Base-by-base conservation (phyloP, 1,284 basidiomycete genomes). In the Sanghuangporus baumii region DNA sequence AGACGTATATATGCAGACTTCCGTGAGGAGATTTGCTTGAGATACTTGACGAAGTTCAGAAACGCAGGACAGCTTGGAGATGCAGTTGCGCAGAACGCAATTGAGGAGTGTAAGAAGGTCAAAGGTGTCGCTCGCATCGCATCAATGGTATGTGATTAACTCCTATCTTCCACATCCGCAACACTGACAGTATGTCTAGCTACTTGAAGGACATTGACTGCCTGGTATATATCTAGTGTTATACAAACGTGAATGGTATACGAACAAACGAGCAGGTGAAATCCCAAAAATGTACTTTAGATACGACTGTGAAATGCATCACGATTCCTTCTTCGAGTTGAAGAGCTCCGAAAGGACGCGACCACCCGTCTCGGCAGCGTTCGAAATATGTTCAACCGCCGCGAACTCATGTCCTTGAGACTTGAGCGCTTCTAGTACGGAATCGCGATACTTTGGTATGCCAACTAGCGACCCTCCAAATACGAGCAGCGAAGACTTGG, bases 1-100 rank as follows among this genome's bases (percentile, higher is more conserved):
- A 81, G 87, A 65, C 90, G 87, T 69, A 74, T 93, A 37, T 92
- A 91, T 67, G 74, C 83, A 6, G 88, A 93, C 56, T 91, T 90
- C 73, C 86, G 82, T 68, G 87, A 90, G 71, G 89, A 91, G 69
- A 72, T 79, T 0, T 91, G 89, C 69, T 73, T 91, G 55, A 78
- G 83, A 55, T 85, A 86, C 67, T 71, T 86, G 60, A 82, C 82
- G 64, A 75, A 73, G 20, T 88, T 83, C 70, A 75, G 77, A 54
- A 78, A 80, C 12, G 74, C 74, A n/a, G 79, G 79, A 0, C 69
- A 75, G 9, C 70, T 89, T 57, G 79, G 81, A 52, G 77, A 79
- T 6, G 74, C 78, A 14, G 70, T 74, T 46, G 85, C 81, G 5
- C 73, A 72, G 51, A 89, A 89, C 70, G 79, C 81, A 2, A 73